phyloP scores from a whole-genome alignment of 2,329 filamentous ascomycete genomes.

The Talaromyces funiculosus region DNA sequence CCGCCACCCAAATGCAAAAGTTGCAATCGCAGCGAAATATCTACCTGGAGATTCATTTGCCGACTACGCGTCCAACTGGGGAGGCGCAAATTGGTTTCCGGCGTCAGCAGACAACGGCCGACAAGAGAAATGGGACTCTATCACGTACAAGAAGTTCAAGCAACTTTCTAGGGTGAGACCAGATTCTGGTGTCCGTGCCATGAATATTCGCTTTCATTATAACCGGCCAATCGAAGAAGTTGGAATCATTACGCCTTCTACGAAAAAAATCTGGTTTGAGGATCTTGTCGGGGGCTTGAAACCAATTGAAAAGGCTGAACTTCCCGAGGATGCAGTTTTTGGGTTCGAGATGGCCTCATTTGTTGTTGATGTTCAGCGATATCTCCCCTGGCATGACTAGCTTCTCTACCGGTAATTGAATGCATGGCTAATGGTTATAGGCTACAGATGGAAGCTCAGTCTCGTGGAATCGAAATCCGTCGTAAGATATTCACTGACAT shows the following conservation, averaged over 20 bases:
- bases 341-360: conserved; percentile 13
- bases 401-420: not conserved
- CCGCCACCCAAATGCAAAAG: conserved; percentile 10
- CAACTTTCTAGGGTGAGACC: conserved; percentile 8
- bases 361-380: conserved; percentile 14
- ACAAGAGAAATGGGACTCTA: conserved; percentile 12
- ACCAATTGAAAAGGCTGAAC: conserved; percentile 10
- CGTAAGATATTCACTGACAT: conserved; percentile 13
- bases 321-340: conserved; percentile 10
- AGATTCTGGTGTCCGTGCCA: conserved; percentile 9
- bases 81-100: conserved; percentile 13
- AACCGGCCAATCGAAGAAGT: conserved; percentile 8
- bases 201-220: conserved; percentile 14
- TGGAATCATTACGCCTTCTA: conserved; percentile 9
- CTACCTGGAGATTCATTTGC: conserved; percentile 11
- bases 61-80: conserved; percentile 13
- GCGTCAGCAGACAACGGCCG: conserved; percentile 11
- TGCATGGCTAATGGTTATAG: not conserved
- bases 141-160: conserved; percentile 12
- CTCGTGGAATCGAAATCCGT: conserved; percentile 11
- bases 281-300: conserved; percentile 13
- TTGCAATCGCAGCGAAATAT: conserved; percentile 11
- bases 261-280: conserved; percentile 11
- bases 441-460: conserved; percentile 13
- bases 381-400: conserved; percentile 12